phyloP scores from a whole-genome alignment of 768 basidiomycete genomes.

The Phylloporus sp. region DNA sequence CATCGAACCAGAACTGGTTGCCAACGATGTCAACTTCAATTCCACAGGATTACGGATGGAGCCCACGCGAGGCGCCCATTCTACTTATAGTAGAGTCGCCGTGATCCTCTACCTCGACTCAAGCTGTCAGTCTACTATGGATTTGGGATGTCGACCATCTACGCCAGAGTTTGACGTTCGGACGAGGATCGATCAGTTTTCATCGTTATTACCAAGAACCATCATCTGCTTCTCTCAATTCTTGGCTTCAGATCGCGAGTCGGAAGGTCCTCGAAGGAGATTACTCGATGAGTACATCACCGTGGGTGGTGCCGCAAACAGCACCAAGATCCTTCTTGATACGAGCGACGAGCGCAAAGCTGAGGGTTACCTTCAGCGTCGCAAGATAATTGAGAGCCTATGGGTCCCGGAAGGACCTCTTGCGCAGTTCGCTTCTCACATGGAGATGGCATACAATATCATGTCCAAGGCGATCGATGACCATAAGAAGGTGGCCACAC shows the following conservation, averaged over 20 bases:
- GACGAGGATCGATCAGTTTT: conserved; percentile 22
- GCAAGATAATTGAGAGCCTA: conserved; percentile 16
- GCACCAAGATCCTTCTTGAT: conserved; percentile 23
- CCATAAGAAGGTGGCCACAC: conserved; percentile 13
- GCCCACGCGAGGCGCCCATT: conserved; percentile 3
- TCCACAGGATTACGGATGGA: not conserved
- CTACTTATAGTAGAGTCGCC: conserved; percentile 8
- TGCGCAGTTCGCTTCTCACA: conserved; percentile 18
- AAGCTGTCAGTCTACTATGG: conserved; percentile 11
- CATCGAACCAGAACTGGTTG: not conserved
- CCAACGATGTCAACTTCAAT: not conserved
- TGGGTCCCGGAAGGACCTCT: conserved; percentile 17
- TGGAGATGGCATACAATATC: conserved; percentile 14
- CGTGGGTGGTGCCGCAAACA: conserved; percentile 24
- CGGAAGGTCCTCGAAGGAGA: conserved; percentile 18
- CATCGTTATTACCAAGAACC: conserved; percentile 16
- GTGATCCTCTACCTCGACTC: not conserved
- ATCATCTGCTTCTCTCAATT: conserved; percentile 27
- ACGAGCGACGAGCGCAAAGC: conserved; percentile 19
- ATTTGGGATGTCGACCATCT: not conserved
- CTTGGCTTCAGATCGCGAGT: conserved; percentile 23
- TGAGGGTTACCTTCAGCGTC: conserved; percentile 19
- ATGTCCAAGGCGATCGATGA: conserved; percentile 22
- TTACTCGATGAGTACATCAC: conserved; percentile 27
- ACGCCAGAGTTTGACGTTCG: conserved; percentile 15